phyloP scores from a whole-genome alignment of 1,284 basidiomycete species.

The Afroboletus lepidellus region DNA sequence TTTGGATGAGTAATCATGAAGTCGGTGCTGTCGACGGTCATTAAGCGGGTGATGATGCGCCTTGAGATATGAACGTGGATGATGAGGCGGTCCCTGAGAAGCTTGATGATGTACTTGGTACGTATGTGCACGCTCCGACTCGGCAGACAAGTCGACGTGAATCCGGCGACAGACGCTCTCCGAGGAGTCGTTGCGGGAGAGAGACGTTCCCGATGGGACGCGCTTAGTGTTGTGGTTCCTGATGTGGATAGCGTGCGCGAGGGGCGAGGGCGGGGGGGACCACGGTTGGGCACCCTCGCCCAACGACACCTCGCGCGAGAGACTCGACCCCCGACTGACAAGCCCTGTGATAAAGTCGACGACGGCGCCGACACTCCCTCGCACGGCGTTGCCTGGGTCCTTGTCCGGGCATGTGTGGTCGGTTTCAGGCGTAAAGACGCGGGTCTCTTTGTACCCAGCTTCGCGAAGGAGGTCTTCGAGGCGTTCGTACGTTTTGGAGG shows the following conservation, averaged over 20 bases:
- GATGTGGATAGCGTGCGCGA: constrained; percentile 23
- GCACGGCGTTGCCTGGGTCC: constrained; percentile 25
- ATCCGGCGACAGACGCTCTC: constrained; percentile 18
- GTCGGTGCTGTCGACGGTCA: constrained; percentile 16
- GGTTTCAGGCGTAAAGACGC: constrained; percentile 80
- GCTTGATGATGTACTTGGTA: constrained; percentile 20
- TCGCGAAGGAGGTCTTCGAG: constrained; percentile 81
- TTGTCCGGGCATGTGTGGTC: constrained; percentile 48
- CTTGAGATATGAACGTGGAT: constrained; percentile 30
- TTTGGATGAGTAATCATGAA: constrained; percentile 27
- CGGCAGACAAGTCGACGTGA: constrained; percentile 14
- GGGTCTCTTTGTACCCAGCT: constrained; percentile 87
- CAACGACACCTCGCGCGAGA: constrained; percentile 15
- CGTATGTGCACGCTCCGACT: constrained; percentile 6
- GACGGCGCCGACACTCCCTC: constrained; percentile 51
- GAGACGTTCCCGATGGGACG: constrained; percentile 21
- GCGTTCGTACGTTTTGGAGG: constrained; percentile 74
- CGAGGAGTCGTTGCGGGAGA: constrained; percentile 21
- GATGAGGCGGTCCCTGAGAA: constrained; percentile 30
- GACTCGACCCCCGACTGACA: constrained; percentile 38
- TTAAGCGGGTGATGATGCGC: constrained; percentile 23
- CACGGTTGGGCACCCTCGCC: constrained; percentile 14
- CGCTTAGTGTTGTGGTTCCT: constrained; percentile 16
- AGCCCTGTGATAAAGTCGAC: constrained; percentile 61
- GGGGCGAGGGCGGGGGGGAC: constrained; percentile 37